phyloP scores from a whole-genome alignment of 148 eudicot genomes.

The Silene uniflora region DNA sequence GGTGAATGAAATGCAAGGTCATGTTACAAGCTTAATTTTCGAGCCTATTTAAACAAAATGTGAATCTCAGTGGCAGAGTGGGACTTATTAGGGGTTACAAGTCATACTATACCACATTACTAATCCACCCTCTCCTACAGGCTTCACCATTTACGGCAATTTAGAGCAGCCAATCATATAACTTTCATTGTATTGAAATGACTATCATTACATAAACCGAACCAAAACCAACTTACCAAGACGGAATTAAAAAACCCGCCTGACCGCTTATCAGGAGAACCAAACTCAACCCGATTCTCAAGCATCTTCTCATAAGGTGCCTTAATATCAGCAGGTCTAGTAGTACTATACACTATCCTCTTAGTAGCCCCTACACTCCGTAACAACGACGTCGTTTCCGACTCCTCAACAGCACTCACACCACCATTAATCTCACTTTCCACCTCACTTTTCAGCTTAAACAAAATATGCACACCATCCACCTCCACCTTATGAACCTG shows the following conservation, averaged over 20 bases:
- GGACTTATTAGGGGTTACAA: background rate
- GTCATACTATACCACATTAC: no score
- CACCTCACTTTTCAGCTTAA: conserved; percentile 61
- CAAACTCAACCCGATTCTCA: conserved; percentile 80
- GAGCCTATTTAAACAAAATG: background rate
- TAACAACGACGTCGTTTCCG: conserved; percentile 48
- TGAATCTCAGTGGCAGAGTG: background rate
- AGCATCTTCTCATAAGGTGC: conserved; percentile 91
- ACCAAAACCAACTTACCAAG: conserved; percentile 46
- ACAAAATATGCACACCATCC: conserved; percentile 83
- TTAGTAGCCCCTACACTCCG: conserved; percentile 54
- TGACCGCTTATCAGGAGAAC: conserved; percentile 85
- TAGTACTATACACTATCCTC: conserved; percentile 67
- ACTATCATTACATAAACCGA: conserved; percentile 13
- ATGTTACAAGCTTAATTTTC: background rate
- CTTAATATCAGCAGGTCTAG: conserved; percentile 74
- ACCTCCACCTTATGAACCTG: conserved; percentile 90
- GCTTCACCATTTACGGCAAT: no score
- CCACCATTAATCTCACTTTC: conserved; percentile 36
- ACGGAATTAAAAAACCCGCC: conserved; percentile 81
- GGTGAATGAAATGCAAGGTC: background rate
- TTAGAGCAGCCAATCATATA: background rate
- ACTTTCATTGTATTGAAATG: background rate
- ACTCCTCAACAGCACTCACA: conserved; percentile 39
- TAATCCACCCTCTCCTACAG: no score